Evolutionary conservation across 768 basidiomycete genomes (phyloP).

Genomic region (Kwoniella botswanensis): DNA sequence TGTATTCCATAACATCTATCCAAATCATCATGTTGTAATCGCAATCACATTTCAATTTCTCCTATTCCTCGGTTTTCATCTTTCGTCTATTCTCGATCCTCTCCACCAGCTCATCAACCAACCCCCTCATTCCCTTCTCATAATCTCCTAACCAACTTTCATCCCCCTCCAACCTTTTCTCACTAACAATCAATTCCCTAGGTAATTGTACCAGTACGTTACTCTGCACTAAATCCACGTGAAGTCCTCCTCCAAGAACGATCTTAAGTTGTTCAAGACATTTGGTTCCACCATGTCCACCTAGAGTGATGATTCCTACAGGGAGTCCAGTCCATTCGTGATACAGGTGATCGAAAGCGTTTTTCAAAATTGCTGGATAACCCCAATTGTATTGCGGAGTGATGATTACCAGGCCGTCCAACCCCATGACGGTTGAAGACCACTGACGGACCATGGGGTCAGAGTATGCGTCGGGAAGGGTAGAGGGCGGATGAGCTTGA

Average conservation of each 20-base stretch:
- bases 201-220: conserved; percentile 67
- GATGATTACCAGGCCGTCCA: conserved; percentile 58
- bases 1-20: no score
- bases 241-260: conserved; percentile 50
- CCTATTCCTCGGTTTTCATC: neutral
- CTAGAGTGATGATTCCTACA: conserved; percentile 57
- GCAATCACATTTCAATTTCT: no score
- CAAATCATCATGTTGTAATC: no score
- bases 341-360: conserved; percentile 60
- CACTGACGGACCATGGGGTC: conserved; percentile 54
- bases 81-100: conserved; percentile 2
- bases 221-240: conserved; percentile 59
- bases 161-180: conserved; percentile 20
- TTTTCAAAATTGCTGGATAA: conserved; percentile 60
- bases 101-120: conserved; percentile 11
- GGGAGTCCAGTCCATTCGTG: conserved; percentile 60
- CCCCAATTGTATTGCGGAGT: conserved; percentile 61
- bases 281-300: conserved; percentile 57
- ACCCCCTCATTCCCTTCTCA: conserved; percentile 1
- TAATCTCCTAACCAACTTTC: conserved; percentile 19
- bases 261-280: conserved; percentile 48
- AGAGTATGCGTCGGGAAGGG: conserved; percentile 42
- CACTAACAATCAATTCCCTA: conserved; percentile 12
- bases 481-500: conserved; percentile 7
- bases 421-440: conserved; percentile 51